Evolutionary conservation across 139 green algal species (phyloP).

Genomic region (Microglena sp.): DNA sequence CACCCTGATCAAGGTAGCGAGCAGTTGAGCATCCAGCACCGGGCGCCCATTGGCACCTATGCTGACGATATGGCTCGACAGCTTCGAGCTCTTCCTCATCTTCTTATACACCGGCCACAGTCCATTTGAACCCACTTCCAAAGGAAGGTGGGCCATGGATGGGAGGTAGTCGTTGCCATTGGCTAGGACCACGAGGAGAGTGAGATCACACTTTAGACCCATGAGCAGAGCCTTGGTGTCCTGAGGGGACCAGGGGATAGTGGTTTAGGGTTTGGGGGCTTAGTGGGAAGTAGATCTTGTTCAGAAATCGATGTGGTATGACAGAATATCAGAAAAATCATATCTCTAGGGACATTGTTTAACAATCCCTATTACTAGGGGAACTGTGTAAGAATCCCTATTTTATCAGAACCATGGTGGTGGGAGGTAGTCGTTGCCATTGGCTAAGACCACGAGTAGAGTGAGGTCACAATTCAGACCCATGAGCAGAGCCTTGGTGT

Average conservation of each 20-base stretch:
- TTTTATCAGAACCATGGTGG: no score
- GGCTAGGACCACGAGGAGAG: constrained; percentile 44
- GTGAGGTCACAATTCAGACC: constrained; percentile 42
- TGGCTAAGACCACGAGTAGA: constrained; percentile 40
- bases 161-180: constrained; percentile 4
- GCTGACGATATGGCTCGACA: background rate
- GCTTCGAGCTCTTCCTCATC: background rate
- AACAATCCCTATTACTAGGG: no score
- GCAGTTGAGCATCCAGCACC: background rate
- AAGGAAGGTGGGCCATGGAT: background rate
- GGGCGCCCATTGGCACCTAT: background rate
- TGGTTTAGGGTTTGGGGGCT: no score
- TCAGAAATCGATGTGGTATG: no score
- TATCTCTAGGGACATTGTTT: no score
- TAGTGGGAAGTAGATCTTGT: no score
- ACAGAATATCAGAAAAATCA: no score
- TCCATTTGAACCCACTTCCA: background rate
- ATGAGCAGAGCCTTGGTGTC: no score
- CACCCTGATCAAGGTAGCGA: background rate
- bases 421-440: constrained; percentile 63
- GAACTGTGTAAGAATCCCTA: no score
- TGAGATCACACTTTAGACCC: constrained; percentile 40
- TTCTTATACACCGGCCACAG: constrained; percentile 4
- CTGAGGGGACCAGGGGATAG: no score
- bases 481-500: no score